These are phyloP conservation scores for Plasmopara viticola DNA, from an alignment of 352 stramenopile species.

Conservation along the genomic window DNA sequence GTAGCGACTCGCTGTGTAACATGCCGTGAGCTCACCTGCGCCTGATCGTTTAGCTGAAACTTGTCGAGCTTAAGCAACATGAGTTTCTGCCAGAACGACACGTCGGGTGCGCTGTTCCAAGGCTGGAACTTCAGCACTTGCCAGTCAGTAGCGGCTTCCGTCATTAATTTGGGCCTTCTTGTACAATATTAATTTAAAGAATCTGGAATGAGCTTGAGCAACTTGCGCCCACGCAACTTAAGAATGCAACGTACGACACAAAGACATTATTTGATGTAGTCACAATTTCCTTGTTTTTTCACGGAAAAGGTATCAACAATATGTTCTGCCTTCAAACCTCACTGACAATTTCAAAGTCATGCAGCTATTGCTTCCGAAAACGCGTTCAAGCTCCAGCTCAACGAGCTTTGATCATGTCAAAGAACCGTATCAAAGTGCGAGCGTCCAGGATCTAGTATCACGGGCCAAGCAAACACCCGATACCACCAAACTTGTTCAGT, in stretches of 20 bases:
- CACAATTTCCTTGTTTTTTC: no score
- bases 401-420: not conserved
- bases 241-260: no score
- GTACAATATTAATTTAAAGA: no score
- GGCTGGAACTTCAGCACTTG: constrained; percentile 71
- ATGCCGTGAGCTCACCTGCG: constrained; percentile 31
- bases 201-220: not conserved
- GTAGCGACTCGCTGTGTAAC: not conserved
- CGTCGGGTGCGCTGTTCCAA: constrained; percentile 75
- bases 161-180: no score
- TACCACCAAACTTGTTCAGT: not conserved
- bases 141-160: constrained; percentile 12
- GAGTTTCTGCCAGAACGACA: constrained; percentile 80
- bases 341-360: not conserved
- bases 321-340: no score
- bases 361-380: not conserved
- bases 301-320: no score
- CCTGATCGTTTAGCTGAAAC: constrained; percentile 70
- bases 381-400: not conserved
- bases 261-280: no score
- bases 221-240: not conserved
- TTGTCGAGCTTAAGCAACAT: constrained; percentile 71
- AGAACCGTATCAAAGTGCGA: not conserved
- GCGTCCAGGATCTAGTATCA: constrained; percentile 2
- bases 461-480: constrained; percentile 4